Percentiles rank a stretch among this genome's conserved stretches.
phyloP scores from a whole-genome alignment of 352 stramenopile species.

The Saprolegnia parasitica region DNA sequence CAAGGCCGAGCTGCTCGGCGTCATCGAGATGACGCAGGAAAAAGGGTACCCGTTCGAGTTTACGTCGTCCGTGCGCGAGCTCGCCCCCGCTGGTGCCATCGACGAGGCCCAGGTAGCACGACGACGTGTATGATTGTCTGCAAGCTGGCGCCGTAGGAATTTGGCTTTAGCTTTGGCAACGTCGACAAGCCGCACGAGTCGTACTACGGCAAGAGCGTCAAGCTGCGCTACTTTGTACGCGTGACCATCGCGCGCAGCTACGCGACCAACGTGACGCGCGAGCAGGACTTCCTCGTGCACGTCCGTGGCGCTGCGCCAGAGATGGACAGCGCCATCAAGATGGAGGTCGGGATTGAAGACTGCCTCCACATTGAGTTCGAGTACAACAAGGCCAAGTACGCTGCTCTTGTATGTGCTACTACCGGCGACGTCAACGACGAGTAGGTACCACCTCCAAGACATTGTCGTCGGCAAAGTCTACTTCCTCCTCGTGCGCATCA shows the following conservation, averaged over 20 bases:
- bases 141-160: constrained; percentile 31
- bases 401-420: not conserved
- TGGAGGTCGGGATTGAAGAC: constrained; percentile 99
- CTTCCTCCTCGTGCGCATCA: constrained; percentile 97
- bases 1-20: constrained; percentile 93
- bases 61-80: constrained; percentile 82
- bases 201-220: constrained; percentile 95
- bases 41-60: constrained; percentile 88
- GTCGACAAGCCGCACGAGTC: constrained; percentile 95
- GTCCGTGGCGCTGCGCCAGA: constrained; percentile 48
- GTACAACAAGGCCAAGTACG: constrained; percentile 95
- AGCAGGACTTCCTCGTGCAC: constrained; percentile 95
- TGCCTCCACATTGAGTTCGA: constrained; percentile 99
- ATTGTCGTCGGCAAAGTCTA: constrained; percentile 97
- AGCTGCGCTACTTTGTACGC: constrained; percentile 94
- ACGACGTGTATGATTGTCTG: not conserved
- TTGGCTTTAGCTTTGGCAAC: constrained; percentile 92
- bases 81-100: constrained; percentile 79
- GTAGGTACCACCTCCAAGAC: constrained; percentile 89
- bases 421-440: not conserved
- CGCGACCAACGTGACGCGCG: constrained; percentile 83
- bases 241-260: constrained; percentile 91
- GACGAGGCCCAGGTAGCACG: constrained; percentile 42
- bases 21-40: constrained; percentile 88
- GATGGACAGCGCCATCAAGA: constrained; percentile 93